phyloP scores from a whole-genome alignment of 169 alveolate species.

The Eimeria zaria region DNA sequence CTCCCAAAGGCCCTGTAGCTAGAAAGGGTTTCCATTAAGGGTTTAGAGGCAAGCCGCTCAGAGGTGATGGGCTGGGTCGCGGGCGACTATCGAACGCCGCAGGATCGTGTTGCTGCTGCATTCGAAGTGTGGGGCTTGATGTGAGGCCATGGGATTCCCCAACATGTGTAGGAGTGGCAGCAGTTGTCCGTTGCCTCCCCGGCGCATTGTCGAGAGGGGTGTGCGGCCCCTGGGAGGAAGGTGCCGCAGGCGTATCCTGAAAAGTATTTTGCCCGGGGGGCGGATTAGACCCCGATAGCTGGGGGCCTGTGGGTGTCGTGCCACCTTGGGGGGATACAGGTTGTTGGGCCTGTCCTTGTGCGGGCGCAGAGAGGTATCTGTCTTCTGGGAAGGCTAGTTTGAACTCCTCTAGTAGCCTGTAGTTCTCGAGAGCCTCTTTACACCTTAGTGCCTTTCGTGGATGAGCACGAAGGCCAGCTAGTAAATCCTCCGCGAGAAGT shows the following conservation, averaged over 20 bases:
- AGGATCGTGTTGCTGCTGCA: conserved; percentile 51
- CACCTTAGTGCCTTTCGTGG: conserved; percentile 66
- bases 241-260: background rate
- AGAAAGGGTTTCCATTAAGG: conserved; percentile 80
- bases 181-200: conserved; percentile 29
- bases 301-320: conserved; percentile 30
- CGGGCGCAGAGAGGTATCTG: conserved; percentile 44
- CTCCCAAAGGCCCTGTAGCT: conserved; percentile 83
- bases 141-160: conserved; percentile 4
- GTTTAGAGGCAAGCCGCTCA: conserved; percentile 20
- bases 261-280: background rate
- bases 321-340: conserved; percentile 1
- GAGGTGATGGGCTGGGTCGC: conserved; percentile 5
- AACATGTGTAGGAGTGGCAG: background rate
- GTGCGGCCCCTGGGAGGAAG: background rate
- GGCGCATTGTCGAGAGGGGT: conserved; percentile 1
- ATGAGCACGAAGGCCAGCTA: conserved; percentile 37
- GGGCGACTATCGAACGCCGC: conserved; percentile 7
- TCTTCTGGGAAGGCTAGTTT: conserved; percentile 67
- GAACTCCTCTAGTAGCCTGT: conserved; percentile 54
- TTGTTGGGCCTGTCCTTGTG: conserved; percentile 34
- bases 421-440: conserved; percentile 60
- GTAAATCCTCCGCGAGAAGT: conserved; percentile 24
- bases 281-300: background rate
- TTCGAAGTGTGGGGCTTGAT: background rate